These are phyloP conservation scores for Podospora pseudocomata DNA, from an alignment of 495 filamentous ascomycete species.

Conservation along the genomic window DNA sequence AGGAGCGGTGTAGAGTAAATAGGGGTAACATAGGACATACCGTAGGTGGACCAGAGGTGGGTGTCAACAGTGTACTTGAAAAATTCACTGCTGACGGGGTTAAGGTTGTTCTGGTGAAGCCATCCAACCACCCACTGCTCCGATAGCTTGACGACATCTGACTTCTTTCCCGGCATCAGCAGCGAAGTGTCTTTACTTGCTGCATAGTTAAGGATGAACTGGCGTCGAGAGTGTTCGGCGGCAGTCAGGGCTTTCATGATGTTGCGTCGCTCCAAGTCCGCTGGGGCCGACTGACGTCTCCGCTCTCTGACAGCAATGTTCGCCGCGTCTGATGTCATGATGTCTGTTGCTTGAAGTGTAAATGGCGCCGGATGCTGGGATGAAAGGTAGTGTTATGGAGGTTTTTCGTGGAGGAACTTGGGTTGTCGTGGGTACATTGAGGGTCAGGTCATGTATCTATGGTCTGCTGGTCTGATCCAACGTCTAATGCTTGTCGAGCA, in stretches of 20 bases:
- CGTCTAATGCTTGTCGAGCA: neutral
- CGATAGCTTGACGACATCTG: slow-evolving; percentile 30
- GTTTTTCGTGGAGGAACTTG: slow-evolving; percentile 19
- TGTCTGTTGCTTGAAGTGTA: neutral
- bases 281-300: slow-evolving; percentile 22
- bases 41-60: slow-evolving; percentile 25
- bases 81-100: slow-evolving; percentile 26
- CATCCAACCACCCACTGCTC: slow-evolving; percentile 29
- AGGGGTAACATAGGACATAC: slow-evolving; percentile 12
- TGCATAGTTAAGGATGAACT: slow-evolving; percentile 35
- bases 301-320: slow-evolving; percentile 31
- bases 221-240: slow-evolving; percentile 32
- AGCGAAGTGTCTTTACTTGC: slow-evolving; percentile 29
- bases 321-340: slow-evolving; percentile 23
- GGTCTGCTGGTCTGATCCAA: neutral
- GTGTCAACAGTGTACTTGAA: slow-evolving; percentile 34
- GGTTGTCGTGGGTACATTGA: slow-evolving; percentile 23
- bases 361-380: neutral
- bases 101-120: slow-evolving; percentile 25
- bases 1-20: neutral
- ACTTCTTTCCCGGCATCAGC: slow-evolving; percentile 32
- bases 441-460: neutral
- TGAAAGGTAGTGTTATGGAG: slow-evolving; percentile 15
- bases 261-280: slow-evolving; percentile 30
- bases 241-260: slow-evolving; percentile 32